Percentiles rank a stretch among this genome's conserved stretches.
phyloP scores from a whole-genome alignment of 345 rosid species.

The Eutrema heterophyllum region DNA sequence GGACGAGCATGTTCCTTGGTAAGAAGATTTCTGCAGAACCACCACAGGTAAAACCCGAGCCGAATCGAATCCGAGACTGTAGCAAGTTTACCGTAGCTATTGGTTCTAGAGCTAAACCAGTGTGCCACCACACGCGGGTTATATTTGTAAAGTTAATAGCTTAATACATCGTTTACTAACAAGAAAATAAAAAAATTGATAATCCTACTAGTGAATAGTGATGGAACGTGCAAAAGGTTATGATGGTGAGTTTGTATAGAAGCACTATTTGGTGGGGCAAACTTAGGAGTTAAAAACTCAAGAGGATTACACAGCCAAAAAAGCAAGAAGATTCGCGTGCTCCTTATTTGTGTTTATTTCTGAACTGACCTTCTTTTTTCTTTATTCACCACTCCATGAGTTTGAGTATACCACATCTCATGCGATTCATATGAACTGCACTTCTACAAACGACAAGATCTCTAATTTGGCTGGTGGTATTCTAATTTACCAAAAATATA shows the following conservation, averaged over 20 bases:
- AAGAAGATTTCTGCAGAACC: background rate
- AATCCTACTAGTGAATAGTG: background rate
- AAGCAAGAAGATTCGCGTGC: slow-evolving; percentile 24
- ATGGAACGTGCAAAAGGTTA: slow-evolving; percentile 22
- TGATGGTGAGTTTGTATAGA: slow-evolving; percentile 17
- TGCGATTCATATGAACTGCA: background rate
- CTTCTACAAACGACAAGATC: background rate
- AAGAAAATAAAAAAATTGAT: background rate
- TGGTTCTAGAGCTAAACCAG: background rate
- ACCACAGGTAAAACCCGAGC: background rate
- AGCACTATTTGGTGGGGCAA: background rate
- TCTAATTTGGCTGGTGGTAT: background rate
- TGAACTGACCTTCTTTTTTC: background rate
- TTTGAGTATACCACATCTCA: background rate
- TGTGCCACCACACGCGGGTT: background rate
- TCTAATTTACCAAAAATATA: background rate
- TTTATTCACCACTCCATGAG: slow-evolving; percentile 1
- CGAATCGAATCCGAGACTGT: background rate
- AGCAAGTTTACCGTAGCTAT: background rate
- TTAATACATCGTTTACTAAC: background rate
- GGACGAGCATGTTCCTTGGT: no score
- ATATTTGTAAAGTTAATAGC: background rate
- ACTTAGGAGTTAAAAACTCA: background rate
- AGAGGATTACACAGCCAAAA: background rate
- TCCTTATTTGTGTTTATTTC: slow-evolving; percentile 13